Percentiles rank a stretch among this genome's conserved stretches.
Conservation (phyloP, 1,139 yeast genomes). For the Nakaseomyces delphensis region DNA sequence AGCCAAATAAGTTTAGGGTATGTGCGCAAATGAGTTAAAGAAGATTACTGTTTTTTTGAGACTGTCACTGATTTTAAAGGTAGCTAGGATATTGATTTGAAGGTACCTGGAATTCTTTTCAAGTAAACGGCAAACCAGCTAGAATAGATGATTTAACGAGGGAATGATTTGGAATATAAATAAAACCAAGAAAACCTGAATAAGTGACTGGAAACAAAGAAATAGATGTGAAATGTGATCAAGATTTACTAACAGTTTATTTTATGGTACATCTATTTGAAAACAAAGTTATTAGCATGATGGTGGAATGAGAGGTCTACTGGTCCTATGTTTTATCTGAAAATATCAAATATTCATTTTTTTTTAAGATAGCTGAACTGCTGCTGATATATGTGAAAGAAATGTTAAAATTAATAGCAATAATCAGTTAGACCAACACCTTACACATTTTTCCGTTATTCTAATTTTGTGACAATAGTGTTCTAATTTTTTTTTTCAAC, state of each 20-base stretch:
- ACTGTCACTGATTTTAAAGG: not conserved
- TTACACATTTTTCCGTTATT: slow-evolving; percentile 8
- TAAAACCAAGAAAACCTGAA: not conserved
- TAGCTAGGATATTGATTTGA: not conserved
- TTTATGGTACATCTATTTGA: not conserved
- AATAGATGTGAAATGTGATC: not conserved
- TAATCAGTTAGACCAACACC: not conserved
- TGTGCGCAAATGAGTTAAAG: slow-evolving; percentile 11
- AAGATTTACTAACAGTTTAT: not conserved
- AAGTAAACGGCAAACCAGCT: too few species aligned
- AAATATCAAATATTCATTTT: too few species aligned
- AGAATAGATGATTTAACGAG: not conserved
- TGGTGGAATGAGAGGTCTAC: not conserved
- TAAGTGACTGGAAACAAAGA: not conserved
- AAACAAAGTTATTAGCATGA: not conserved
- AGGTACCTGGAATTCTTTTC: too few species aligned
- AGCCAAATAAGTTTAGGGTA: slow-evolving; percentile 22
- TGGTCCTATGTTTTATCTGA: too few species aligned
- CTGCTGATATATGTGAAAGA: too few species aligned
- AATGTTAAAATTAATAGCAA: too few species aligned
- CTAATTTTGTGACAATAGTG: slow-evolving; percentile 6
- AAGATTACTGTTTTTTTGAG: not conserved
- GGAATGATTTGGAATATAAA: not conserved
- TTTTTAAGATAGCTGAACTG: too few species aligned
- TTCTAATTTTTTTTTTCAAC: too few species aligned